Base-by-base conservation (phyloP, 768 basidiomycete species). In the Xanthoconium stramineum region DNA sequence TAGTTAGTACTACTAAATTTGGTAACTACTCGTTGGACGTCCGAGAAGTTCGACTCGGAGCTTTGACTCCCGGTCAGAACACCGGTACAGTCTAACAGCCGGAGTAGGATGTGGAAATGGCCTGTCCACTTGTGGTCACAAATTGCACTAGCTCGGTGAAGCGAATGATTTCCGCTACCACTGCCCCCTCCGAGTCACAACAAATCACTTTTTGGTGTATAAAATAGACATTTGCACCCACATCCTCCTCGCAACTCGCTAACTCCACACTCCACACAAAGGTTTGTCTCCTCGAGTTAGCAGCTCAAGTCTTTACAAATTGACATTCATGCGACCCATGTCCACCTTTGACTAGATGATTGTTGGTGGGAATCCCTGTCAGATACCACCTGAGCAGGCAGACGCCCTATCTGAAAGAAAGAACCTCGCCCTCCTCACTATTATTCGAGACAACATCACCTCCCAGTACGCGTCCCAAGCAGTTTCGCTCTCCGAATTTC, bases 361-460 rank as follows among this genome's bases (percentile, higher is more conserved):
- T 33, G 6, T 32, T 32, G 13, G 20, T 7, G 24, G 5, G 24
- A 49, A 28, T 24, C 24, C 24, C 24, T 24, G 24, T 24, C 24
- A 10, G 3, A n/a, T n/a, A 17, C 33, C 15, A 10, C n/a, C 55
- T 35, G 37, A 53, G 14, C 42, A 52, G 35, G 29, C 5, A 24
- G 28, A 24, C 8, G 2, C 20, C 13, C 40, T 52, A 7, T 6
- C 14, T 24, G 60, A 62, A 24, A 38, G 19, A 28, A 50, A n/a
- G 5, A 49, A 58, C 5, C 38, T 6, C 3, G 12, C 38, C 1
- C 52, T 63, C 3, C 30, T 60, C 24, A 36, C 12, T n/a, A 54
- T 56, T 30, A 33, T 56, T 13, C 57, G 52, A 15, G 55, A 59
- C 33, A 63, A 63, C 30, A 35, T 55, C 30, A 19, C 19, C 13